Evolutionary conservation across 2,329 filamentous ascomycete genomes (phyloP).

Genomic region (Coniochaeta sp.): DNA sequence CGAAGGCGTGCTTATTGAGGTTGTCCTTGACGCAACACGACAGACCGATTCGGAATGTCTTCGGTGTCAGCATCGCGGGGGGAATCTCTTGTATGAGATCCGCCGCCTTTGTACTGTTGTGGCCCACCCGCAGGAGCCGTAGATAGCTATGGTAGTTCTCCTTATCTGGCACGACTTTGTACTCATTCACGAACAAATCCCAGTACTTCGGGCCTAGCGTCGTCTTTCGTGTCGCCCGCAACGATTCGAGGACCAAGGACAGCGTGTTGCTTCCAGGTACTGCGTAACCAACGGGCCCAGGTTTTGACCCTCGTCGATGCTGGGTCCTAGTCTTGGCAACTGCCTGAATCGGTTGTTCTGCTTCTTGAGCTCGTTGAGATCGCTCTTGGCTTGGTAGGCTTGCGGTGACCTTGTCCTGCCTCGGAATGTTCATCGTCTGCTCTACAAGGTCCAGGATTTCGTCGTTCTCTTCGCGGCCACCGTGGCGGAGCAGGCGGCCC

Average conservation of each 20-base stretch:
- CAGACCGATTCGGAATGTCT: slow-evolving; percentile 66
- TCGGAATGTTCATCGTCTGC: slow-evolving; percentile 71
- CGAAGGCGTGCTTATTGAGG: slow-evolving; percentile 62
- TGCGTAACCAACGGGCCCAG: slow-evolving; percentile 22
- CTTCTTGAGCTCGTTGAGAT: neutral
- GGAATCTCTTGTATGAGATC: slow-evolving; percentile 52
- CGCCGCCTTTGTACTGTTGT: slow-evolving; percentile 55
- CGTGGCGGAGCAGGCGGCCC: slow-evolving; percentile 67
- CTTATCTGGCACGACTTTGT: slow-evolving; percentile 61
- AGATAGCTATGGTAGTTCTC: slow-evolving; percentile 65
- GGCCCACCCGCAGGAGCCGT: slow-evolving; percentile 55
- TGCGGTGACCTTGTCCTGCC: slow-evolving; percentile 29
- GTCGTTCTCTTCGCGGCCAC: slow-evolving; percentile 55
- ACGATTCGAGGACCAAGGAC: slow-evolving; percentile 59
- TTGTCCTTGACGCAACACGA: slow-evolving; percentile 67
- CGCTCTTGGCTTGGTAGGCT: neutral
- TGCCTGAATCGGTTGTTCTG: neutral
- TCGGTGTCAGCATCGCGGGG: slow-evolving; percentile 29
- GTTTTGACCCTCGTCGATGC: neutral
- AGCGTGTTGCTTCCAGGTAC: slow-evolving; percentile 51
- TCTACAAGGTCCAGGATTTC: slow-evolving; percentile 70
- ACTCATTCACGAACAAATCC: slow-evolving; percentile 56
- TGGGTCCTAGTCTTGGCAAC: neutral
- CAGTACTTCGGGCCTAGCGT: slow-evolving; percentile 69
- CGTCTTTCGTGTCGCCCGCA: slow-evolving; percentile 51